Conservation (phyloP, 2,329 filamentous ascomycete genomes). For the Cytospora mali region DNA sequence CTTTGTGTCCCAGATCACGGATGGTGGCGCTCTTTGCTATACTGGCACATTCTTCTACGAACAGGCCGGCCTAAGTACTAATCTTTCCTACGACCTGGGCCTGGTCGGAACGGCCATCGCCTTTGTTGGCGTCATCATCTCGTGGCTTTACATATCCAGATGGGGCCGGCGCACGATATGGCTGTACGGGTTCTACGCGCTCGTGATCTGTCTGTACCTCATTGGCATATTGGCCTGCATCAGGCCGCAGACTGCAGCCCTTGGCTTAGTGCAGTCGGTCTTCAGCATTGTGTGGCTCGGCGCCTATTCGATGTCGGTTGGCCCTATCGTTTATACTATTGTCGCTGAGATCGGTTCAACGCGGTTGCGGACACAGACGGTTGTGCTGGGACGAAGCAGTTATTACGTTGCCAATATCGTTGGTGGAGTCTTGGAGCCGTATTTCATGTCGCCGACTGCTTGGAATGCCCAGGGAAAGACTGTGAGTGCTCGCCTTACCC, state of each 20-base stretch:
- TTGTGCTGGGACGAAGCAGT: constrained; percentile 46
- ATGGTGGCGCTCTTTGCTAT: constrained; percentile 45
- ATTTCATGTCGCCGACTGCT: constrained; percentile 43
- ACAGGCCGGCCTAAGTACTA: constrained; percentile 44
- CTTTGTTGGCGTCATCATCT: constrained; percentile 46
- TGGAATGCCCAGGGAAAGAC: constrained; percentile 47
- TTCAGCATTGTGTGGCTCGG: constrained; percentile 49
- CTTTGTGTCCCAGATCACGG: constrained; percentile 46
- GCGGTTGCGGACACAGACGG: constrained; percentile 49
- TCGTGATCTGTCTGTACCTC: constrained; percentile 44
- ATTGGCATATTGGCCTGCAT: constrained; percentile 46
- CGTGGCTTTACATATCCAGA: constrained; percentile 47
- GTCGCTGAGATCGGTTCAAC: constrained; percentile 49
- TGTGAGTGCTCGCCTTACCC: constrained; percentile 27
- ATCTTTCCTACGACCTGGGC: constrained; percentile 44
- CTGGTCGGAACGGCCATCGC: constrained; percentile 47
- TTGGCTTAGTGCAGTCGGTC: constrained; percentile 45
- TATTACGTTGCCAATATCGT: constrained; percentile 48
- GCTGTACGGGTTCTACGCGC: constrained; percentile 43
- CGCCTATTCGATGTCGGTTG: constrained; percentile 47
- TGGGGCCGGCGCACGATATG: constrained; percentile 48
- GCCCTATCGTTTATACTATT: constrained; percentile 49
- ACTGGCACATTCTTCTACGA: constrained; percentile 51
- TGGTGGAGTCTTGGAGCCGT: constrained; percentile 43
- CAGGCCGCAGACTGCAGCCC: constrained; percentile 38